Percentiles rank a stretch among this genome's conserved stretches.
Evolutionary conservation across 208 protist species (phyloP).

Genomic region (Trypanosoma platydactyli): DNA sequence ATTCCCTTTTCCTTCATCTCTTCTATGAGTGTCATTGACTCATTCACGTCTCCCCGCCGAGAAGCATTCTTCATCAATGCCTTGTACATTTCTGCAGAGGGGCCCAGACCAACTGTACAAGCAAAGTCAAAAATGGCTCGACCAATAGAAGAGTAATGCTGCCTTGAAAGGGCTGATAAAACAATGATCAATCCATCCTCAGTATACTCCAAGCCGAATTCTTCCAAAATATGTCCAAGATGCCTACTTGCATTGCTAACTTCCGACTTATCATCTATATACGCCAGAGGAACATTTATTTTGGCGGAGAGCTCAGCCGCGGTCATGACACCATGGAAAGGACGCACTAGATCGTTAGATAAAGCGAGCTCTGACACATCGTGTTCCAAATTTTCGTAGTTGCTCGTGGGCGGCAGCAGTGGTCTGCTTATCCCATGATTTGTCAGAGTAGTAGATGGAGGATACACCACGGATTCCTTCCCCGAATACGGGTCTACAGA

Average conservation of each 20-base stretch:
- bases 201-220: slow-evolving; percentile 70
- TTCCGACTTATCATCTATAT: slow-evolving; percentile 84
- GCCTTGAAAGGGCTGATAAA: slow-evolving; percentile 64
- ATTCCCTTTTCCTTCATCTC: slow-evolving; percentile 88
- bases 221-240: slow-evolving; percentile 61
- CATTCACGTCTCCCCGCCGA: slow-evolving; percentile 57
- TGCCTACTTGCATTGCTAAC: slow-evolving; percentile 75
- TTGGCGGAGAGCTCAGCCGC: slow-evolving; percentile 50
- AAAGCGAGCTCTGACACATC: slow-evolving; percentile 25
- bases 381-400: slow-evolving; percentile 55
- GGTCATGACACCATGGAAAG: slow-evolving; percentile 16
- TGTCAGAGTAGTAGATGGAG: background rate
- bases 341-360: background rate
- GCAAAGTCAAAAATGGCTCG: slow-evolving; percentile 79
- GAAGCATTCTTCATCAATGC: slow-evolving; percentile 78
- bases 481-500: slow-evolving; percentile 43
- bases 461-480: slow-evolving; percentile 45
- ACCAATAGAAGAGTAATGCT: slow-evolving; percentile 61
- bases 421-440: background rate
- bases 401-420: slow-evolving; percentile 6
- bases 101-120: slow-evolving; percentile 60
- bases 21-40: slow-evolving; percentile 81
- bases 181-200: slow-evolving; percentile 76
- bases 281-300: slow-evolving; percentile 73
- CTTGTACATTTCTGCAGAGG: slow-evolving; percentile 80